phyloP scores from a whole-genome alignment of 768 basidiomycete species.

The Leccinum ochraceum region DNA sequence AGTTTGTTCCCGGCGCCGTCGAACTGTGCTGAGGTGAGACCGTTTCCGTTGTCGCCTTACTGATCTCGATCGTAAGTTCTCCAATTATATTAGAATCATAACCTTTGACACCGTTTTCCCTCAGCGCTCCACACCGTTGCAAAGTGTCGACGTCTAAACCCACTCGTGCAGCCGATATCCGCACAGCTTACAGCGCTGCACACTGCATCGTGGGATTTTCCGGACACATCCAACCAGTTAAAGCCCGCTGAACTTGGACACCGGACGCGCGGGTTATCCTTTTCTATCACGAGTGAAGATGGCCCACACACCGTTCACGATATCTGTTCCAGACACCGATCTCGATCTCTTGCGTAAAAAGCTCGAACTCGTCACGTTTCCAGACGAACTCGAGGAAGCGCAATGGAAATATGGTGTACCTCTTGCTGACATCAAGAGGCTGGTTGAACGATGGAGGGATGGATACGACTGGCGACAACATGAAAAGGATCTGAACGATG shows the following conservation, averaged over 20 bases:
- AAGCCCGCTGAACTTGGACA: too few relatives aligned
- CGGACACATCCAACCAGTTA: neutral
- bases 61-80: neutral
- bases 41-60: neutral
- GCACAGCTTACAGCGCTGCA: neutral
- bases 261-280: neutral
- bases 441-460: slow-evolving; percentile 50
- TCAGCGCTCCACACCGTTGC: neutral
- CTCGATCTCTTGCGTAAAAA: slow-evolving; percentile 45
- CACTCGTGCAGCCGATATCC: neutral
- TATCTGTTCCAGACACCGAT: slow-evolving; percentile 45
- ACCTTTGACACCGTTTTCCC: too few relatives aligned
- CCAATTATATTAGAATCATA: neutral
- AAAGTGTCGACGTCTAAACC: neutral
- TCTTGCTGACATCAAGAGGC: slow-evolving; percentile 47
- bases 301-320: slow-evolving; percentile 46
- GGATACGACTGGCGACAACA: slow-evolving; percentile 58
- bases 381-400: slow-evolving; percentile 56
- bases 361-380: slow-evolving; percentile 48
- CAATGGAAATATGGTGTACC: slow-evolving; percentile 56
- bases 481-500: slow-evolving; percentile 50
- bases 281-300: slow-evolving; percentile 5
- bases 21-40: neutral
- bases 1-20: neutral
- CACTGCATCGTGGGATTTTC: slow-evolving; percentile 1